phyloP scores from a whole-genome alignment of 495 filamentous ascomycete species.

The Aspergillus nidulans region DNA sequence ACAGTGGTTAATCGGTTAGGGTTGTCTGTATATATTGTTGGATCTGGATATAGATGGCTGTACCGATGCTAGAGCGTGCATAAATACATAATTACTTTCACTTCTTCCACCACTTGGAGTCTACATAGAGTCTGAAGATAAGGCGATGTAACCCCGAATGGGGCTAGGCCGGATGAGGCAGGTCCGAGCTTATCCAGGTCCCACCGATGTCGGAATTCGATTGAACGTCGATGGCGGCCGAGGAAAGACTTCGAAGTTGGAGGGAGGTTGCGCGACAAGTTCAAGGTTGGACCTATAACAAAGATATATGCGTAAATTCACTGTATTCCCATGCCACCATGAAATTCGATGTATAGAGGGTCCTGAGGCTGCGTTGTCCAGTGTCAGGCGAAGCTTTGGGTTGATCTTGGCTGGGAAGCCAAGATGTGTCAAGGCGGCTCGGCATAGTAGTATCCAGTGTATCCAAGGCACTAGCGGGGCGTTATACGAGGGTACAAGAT shows the following conservation, averaged over 20 bases:
- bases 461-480: too few species aligned
- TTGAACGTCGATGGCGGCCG: background rate
- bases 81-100: conserved; percentile 2
- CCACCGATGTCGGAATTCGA: background rate
- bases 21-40: conserved; percentile 21
- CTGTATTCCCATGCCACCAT: too few species aligned
- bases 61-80: conserved; percentile 13
- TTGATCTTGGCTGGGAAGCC: background rate
- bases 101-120: background rate
- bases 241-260: background rate
- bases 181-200: background rate
- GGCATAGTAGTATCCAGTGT: background rate
- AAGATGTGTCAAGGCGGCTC: background rate
- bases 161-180: background rate
- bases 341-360: too few species aligned
- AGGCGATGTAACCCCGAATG: background rate
- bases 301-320: too few species aligned
- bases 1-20: background rate
- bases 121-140: background rate
- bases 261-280: background rate
- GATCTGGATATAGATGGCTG: conserved; percentile 23
- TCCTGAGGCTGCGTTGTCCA: too few species aligned
- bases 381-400: background rate
- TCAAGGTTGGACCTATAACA: background rate
- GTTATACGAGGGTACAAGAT: too few species aligned